Base-by-base conservation (phyloP, 306 rosid genomes). In the Cicer cuneatum region DNA sequence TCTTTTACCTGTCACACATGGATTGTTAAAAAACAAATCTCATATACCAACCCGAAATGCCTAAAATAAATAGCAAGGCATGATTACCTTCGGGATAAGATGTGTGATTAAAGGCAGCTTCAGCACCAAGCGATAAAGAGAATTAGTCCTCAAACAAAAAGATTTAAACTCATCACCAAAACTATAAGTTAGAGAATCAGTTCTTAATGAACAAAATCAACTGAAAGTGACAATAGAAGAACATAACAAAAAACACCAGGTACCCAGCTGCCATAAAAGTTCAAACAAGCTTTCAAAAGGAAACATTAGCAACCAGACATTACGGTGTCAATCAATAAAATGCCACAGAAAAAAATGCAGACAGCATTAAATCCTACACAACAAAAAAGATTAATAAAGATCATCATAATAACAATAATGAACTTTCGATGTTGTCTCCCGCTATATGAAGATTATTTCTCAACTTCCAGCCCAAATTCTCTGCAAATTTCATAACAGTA, bases 401-500 rank as follows among this genome's bases (percentile, higher is more conserved):
- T 29, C 35, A 64, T 16, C 13, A 68, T 70, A 75, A 73, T 66
- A 51, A 70, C 51, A 81, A 83, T 59, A 62, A 76, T 47, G 62
- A 74, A 66, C 81, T 38, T 77, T 82, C 68, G 61, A 80, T 72
- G 87, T 72, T 29, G 89, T 81, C 73, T 60, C 94, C 93, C 81
- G 84, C 89, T 56, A 69, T 21, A 80, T 66, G 82, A 82, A 71
- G 60, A 71, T 75, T 71, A 59, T 76, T 6, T 84, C 75, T 10
- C 82, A 84, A 83, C 82, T 81, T 87, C 86, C 63, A 75, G 81
- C 87, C 83, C 81, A 61, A 80, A 86, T 89, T 65, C 91, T 90
- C 99, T 95, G 98, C 99, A 91, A 91, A 91, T 85, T 88, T 89
- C 92, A 94, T 74, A 90, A 95, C 92, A 92, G 83, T 84, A 91